Conservation (phyloP, 1,139 yeast species). For the Taphrina deformans region DNA sequence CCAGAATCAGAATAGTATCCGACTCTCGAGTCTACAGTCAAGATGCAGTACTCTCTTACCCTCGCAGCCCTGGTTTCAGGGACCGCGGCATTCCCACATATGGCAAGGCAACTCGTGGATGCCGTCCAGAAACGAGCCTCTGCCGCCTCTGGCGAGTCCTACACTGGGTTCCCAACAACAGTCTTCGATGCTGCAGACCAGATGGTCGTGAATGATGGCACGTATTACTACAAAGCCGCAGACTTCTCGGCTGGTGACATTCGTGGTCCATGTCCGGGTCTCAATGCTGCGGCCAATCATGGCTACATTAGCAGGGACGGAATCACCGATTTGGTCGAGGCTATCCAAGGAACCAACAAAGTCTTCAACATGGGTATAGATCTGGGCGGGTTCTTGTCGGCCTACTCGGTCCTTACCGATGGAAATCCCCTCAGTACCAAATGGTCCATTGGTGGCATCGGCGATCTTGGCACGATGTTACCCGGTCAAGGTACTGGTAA, state of each 20-base stretch:
- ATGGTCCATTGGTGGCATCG: conserved; percentile 28
- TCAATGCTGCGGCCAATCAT: conserved; percentile 30
- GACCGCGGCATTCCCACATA: conserved; percentile 28
- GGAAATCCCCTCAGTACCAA: conserved; percentile 16
- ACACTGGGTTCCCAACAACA: conserved; percentile 19
- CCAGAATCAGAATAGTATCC: background rate
- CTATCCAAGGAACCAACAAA: conserved; percentile 22
- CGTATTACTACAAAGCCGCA: conserved; percentile 19
- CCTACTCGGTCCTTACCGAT: conserved; percentile 15
- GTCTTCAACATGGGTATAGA: conserved; percentile 30
- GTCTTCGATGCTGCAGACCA: conserved; percentile 21
- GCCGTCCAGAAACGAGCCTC: conserved; percentile 15
- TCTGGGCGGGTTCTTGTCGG: conserved; percentile 22
- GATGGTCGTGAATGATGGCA: conserved; percentile 12
- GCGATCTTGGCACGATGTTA: conserved; percentile 6
- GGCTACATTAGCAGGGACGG: conserved; percentile 25
- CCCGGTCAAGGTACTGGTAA: background rate
- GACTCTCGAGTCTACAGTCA: background rate
- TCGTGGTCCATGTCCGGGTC: conserved; percentile 31
- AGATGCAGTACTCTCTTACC: conserved; percentile 8
- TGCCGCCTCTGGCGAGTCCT: background rate
- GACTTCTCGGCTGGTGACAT: conserved; percentile 26
- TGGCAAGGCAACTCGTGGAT: conserved; percentile 26
- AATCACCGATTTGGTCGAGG: conserved; percentile 17
- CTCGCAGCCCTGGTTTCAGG: conserved; percentile 22